Conservation (phyloP, 331 rosid species). For the Malus hybrid region DNA sequence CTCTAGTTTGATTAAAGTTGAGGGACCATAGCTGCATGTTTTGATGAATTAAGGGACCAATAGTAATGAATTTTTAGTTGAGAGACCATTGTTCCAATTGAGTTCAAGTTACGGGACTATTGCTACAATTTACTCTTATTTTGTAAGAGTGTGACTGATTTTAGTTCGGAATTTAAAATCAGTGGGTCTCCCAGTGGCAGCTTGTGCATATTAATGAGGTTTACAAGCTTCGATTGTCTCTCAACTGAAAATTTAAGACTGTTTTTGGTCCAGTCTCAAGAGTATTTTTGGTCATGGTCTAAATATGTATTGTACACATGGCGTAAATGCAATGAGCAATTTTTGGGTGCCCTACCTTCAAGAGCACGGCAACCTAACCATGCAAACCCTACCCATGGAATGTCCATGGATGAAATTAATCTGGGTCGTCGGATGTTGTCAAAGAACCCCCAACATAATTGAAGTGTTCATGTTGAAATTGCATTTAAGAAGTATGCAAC, state of each 20-base stretch:
- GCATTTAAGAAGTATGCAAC: slow-evolving; percentile 40
- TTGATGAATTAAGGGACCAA: no score
- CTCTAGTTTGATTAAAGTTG: no score
- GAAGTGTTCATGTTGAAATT: not conserved
- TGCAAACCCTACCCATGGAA: not conserved
- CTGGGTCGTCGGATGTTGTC: not conserved
- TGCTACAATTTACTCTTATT: no score
- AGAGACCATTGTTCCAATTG: no score
- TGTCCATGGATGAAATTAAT: not conserved
- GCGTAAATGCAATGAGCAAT: not conserved
- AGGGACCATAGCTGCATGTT: no score
- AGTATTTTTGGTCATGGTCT: slow-evolving; percentile 19
- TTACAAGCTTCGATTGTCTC: slow-evolving; percentile 17
- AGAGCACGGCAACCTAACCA: not conserved
- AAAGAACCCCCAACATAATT: slow-evolving; percentile 3
- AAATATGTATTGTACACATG: not conserved
- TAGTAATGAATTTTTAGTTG: no score
- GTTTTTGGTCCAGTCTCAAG: slow-evolving; percentile 29
- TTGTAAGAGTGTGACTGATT: not conserved
- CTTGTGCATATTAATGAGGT: slow-evolving; percentile 14
- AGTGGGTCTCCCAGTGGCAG: not conserved
- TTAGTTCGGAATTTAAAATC: slow-evolving; percentile 1
- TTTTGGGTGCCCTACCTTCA: slow-evolving; percentile 11
- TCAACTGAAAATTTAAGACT: not conserved
- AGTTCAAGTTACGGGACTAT: no score